phyloP scores from a whole-genome alignment of 441 rosid genomes.

The Rhodomyrtus psidioides region DNA sequence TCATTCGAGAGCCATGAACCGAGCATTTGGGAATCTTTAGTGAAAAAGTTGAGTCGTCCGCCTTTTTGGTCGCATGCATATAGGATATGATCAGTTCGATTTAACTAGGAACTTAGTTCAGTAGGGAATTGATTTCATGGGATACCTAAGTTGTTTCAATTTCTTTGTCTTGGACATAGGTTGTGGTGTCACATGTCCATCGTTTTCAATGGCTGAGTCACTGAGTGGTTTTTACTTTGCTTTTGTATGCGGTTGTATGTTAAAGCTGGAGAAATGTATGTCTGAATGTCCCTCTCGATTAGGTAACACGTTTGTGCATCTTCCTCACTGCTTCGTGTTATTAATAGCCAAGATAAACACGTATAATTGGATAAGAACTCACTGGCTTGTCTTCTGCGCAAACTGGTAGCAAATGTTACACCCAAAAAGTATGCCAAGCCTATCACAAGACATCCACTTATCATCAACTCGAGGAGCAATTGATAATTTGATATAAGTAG shows the following conservation, averaged over 20 bases:
- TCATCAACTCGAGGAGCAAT: neutral
- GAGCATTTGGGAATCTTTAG: neutral
- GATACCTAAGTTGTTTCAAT: neutral
- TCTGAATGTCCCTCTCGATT: neutral
- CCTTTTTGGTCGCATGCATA: neutral
- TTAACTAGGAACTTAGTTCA: neutral
- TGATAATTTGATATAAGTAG: neutral
- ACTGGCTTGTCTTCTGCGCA: neutral
- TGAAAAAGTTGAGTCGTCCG: neutral
- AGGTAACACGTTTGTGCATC: neutral
- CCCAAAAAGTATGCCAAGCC: neutral
- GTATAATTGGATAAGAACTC: neutral
- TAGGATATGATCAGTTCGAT: neutral
- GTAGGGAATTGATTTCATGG: neutral
- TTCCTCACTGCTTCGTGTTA: neutral
- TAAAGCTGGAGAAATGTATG: neutral
- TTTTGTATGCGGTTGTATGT: neutral
- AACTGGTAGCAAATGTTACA: neutral
- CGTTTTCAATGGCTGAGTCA: neutral
- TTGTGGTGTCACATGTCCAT: neutral
- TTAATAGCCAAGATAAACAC: neutral
- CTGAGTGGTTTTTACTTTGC: neutral
- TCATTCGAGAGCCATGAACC: neutral
- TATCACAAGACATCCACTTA: neutral
- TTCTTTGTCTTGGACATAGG: neutral